phyloP scores from a whole-genome alignment of 257 asterid genomes.

The Solanum sejunctum region DNA sequence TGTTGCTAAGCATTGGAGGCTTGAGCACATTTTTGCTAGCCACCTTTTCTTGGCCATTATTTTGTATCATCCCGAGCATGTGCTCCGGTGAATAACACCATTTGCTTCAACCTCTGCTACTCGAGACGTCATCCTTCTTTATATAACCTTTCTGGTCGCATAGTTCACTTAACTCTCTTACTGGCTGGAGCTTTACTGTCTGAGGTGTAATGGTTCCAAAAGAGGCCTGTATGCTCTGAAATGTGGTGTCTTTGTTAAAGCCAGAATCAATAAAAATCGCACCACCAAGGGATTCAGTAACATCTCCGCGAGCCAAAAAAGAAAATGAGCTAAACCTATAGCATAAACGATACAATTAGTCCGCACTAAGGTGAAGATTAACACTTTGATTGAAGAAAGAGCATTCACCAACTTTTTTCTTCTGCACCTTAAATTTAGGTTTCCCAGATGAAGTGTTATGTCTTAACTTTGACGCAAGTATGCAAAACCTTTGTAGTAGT shows the following conservation, averaged over 20 bases:
- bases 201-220: constrained; percentile 73
- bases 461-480: neutral
- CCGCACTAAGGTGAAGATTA: neutral
- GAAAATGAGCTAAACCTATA: neutral
- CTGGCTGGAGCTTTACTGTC: constrained; percentile 48
- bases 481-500: constrained; percentile 51
- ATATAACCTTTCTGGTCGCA: constrained; percentile 35
- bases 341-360: neutral
- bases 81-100: constrained; percentile 21
- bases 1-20: neutral
- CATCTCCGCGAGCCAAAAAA: constrained; percentile 25
- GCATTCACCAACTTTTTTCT: neutral
- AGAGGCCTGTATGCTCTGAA: constrained; percentile 48
- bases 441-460: neutral
- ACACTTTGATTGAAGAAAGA: neutral
- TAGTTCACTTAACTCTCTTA: constrained; percentile 43
- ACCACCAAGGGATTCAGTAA: constrained; percentile 71
- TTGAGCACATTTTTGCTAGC: constrained; percentile 44
- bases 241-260: constrained; percentile 32
- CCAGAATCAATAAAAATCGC: constrained; percentile 72
- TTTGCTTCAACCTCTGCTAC: constrained; percentile 41
- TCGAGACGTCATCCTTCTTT: constrained; percentile 14
- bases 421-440: neutral
- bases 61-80: constrained; percentile 19
- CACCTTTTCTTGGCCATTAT: constrained; percentile 26